A percentile compares a stretch with the other conserved stretches of the same genome.
phyloP scores from a whole-genome alignment of 495 filamentous ascomycete genomes.

The Penicilliopsis zonata region DNA sequence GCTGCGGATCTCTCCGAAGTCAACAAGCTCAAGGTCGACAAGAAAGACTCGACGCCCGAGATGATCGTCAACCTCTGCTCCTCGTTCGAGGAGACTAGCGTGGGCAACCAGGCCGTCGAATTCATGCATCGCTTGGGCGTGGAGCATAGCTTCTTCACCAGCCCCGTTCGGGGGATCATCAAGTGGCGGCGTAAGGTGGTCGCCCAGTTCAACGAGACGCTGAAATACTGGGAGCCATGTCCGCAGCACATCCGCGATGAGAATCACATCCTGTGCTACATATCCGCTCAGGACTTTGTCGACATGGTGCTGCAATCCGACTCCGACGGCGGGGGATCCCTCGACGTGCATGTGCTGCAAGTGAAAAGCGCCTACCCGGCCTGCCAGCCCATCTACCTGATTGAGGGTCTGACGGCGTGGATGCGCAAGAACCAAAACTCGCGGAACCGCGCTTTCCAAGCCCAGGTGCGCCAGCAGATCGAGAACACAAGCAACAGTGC shows the following conservation, averaged over 20 bases:
- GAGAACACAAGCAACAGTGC: slow-evolving; percentile 12
- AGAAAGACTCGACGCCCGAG: slow-evolving; percentile 62
- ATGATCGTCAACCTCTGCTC: slow-evolving; percentile 74
- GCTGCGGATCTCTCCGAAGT: slow-evolving; percentile 59
- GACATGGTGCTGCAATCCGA: slow-evolving; percentile 38
- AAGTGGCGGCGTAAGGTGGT: slow-evolving; percentile 65
- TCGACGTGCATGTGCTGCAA: slow-evolving; percentile 47
- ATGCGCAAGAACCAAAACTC: slow-evolving; percentile 59
- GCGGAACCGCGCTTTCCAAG: slow-evolving; percentile 54
- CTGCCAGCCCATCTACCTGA: slow-evolving; percentile 56
- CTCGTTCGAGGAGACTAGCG: slow-evolving; percentile 33
- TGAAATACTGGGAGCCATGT: slow-evolving; percentile 57
- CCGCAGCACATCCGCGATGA: slow-evolving; percentile 45
- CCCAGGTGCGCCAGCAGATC: slow-evolving; percentile 48
- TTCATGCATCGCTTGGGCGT: slow-evolving; percentile 47
- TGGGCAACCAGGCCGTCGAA: slow-evolving; percentile 37
- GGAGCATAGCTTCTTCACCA: slow-evolving; percentile 39
- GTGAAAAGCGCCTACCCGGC: slow-evolving; percentile 41
- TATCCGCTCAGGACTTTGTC: slow-evolving; percentile 59
- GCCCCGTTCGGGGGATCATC: slow-evolving; percentile 45
- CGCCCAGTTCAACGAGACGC: slow-evolving; percentile 47
- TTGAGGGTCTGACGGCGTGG: slow-evolving; percentile 58
- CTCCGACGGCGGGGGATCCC: slow-evolving; percentile 21
- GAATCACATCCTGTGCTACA: slow-evolving; percentile 52
- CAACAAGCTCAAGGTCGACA: slow-evolving; percentile 65